Evolutionary conservation across 1,284 basidiomycete species (phyloP).

Genomic region (Trichosporon faecale): DNA sequence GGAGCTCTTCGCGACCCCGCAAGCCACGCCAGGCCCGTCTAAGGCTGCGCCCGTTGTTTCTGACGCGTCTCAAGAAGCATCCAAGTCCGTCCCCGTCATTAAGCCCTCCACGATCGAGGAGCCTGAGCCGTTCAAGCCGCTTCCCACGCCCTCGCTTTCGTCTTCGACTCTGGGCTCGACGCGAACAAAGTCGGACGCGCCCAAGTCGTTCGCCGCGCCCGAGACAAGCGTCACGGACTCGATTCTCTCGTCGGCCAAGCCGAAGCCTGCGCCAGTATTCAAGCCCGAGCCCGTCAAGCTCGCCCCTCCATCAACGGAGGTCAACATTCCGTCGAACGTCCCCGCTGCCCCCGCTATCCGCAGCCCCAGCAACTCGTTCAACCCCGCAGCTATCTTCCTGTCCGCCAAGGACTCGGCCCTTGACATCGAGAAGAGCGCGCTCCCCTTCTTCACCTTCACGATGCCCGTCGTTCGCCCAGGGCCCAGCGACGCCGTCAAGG

Average conservation of each 20-base stretch:
- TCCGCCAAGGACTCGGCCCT: slow-evolving; percentile 43
- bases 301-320: slow-evolving; percentile 13
- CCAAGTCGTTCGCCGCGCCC: not conserved
- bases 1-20: slow-evolving; percentile 14
- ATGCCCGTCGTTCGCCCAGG: slow-evolving; percentile 10
- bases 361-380: not conserved
- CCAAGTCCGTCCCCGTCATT: slow-evolving; percentile 13
- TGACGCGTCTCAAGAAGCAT: not conserved
- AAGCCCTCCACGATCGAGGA: slow-evolving; percentile 18
- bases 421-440: slow-evolving; percentile 33
- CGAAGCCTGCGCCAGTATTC: slow-evolving; percentile 19
- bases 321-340: not conserved
- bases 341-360: not conserved
- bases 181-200: slow-evolving; percentile 2
- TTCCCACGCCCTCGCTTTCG: slow-evolving; percentile 17
- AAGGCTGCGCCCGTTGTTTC: slow-evolving; percentile 2
- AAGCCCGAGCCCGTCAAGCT: slow-evolving; percentile 19
- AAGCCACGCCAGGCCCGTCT: not conserved
- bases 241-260: slow-evolving; percentile 19
- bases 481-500: slow-evolving; percentile 25
- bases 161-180: slow-evolving; percentile 15
- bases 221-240: slow-evolving; percentile 14
- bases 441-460: slow-evolving; percentile 40
- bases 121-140: slow-evolving; percentile 31
- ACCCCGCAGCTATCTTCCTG: slow-evolving; percentile 30